Evolutionary conservation across 1,139 yeast species (phyloP).

Genomic region (Magnusiomyces ingens): DNA sequence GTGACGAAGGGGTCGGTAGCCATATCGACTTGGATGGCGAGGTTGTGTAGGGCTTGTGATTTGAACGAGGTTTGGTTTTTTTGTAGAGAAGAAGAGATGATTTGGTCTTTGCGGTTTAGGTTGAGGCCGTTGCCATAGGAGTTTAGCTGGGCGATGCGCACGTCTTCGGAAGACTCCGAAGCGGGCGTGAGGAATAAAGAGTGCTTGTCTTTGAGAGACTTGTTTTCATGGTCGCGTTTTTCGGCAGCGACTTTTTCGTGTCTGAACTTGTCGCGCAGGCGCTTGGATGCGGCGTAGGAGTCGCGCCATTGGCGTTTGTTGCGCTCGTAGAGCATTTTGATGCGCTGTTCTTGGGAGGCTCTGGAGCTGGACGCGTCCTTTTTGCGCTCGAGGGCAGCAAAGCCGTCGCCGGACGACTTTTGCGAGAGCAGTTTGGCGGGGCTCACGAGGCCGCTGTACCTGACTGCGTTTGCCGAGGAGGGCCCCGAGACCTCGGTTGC

Average conservation of each 20-base stretch:
- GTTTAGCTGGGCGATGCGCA: too few species aligned
- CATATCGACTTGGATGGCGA: constrained; percentile 2
- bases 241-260: constrained; percentile 15
- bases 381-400: not conserved
- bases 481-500: too few species aligned
- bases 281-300: constrained; percentile 19
- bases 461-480: too few species aligned
- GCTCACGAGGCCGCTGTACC: too few species aligned
- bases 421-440: not conserved
- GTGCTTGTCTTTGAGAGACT: constrained; percentile 14
- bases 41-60: not conserved
- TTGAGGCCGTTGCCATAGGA: too few species aligned
- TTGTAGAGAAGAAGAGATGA: too few species aligned
- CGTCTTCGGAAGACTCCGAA: constrained; percentile 11
- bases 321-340: constrained; percentile 14
- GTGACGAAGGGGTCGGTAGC: not conserved
- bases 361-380: too few species aligned
- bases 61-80: too few species aligned
- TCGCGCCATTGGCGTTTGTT: constrained; percentile 22
- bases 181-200: constrained; percentile 16
- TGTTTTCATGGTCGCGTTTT: constrained; percentile 14
- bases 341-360: not conserved
- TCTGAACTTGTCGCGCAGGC: constrained; percentile 20
- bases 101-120: too few species aligned
- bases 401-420: not conserved